Evolutionary conservation across 2,329 filamentous ascomycete genomes (phyloP), one percentile per base, ranked within the genome.

Genomic region (Verticillium alfalfae): DNA sequence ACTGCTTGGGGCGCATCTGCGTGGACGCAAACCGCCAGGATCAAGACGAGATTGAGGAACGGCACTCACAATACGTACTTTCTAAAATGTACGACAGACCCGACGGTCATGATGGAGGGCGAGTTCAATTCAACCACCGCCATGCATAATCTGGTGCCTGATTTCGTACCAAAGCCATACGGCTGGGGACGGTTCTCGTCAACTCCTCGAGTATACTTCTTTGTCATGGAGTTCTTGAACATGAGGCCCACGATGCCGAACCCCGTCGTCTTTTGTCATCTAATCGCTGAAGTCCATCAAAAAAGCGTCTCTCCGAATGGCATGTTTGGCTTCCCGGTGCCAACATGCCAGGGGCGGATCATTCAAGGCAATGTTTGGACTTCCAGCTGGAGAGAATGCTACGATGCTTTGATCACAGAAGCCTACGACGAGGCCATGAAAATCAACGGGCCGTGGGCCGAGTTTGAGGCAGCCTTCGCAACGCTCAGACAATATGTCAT

Each of bases 321-420:
- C 2, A 37, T 22, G 56, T 57, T 57, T 18, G 56, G 56, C 2
- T 78, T 77, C 41, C 70, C 70, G 15, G 49, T 73, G 7, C 68
- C 68, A 9, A 76, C 74, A 2, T 76, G 68, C 54, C 66, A 68
- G 7, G 74, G 73, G 7, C 69, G 71, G 6, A 66, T 72, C 2
- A 70, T 72, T 0, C 69, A 73, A 64, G 58, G 62, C 5, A 67
- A 69, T 2, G 67, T 65, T 1, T 78, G 74, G 75, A 68, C 73
- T 18, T 68, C 72, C 9, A 75, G 66, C 38, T 79, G 77, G 77
- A 71, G 76, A 52, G 63, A 41, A 0, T 78, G 74, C 65, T 79
- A 75, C 58, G 31, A 67, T 5, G 12, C 8, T 5, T 15, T 58
- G 15, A 8, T 58, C 18, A 9, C 10, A 9, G 36, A 41, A 10